Evolutionary conservation across 192 early-diverging fungal genomes (phyloP).

Genomic region (Kappamyces sp.): DNA sequence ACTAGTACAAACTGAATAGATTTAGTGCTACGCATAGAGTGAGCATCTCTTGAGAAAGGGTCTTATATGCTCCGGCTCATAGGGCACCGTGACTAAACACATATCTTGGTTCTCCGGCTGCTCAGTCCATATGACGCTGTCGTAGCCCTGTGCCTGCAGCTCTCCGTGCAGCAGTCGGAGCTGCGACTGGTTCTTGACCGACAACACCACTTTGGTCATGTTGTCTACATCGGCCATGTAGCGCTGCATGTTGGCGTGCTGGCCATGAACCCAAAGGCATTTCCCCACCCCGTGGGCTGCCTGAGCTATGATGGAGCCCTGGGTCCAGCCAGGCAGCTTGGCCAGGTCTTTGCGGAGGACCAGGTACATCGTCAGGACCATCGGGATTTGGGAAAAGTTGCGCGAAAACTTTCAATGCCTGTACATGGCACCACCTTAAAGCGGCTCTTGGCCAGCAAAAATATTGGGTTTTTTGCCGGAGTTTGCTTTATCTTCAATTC

Average conservation of each 20-base stretch:
- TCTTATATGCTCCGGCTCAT: constrained; percentile 9
- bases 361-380: constrained; percentile 63
- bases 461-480: constrained; percentile 16
- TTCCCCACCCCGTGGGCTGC: constrained; percentile 67
- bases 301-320: constrained; percentile 70
- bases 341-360: constrained; percentile 71
- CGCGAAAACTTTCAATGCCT: not conserved
- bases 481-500: constrained; percentile 4
- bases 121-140: constrained; percentile 64
- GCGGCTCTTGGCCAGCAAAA: not conserved
- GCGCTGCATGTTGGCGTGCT: constrained; percentile 51
- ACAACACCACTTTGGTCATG: constrained; percentile 74
- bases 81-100: constrained; percentile 63
- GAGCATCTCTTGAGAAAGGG: constrained; percentile 10
- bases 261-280: constrained; percentile 53
- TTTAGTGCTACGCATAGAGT: not conserved
- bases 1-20: not conserved
- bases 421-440: constrained; percentile 6
- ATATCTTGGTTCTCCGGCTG: constrained; percentile 72
- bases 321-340: constrained; percentile 60
- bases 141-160: constrained; percentile 49
- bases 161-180: constrained; percentile 49
- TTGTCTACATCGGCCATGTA: constrained; percentile 55
- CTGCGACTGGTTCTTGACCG: constrained; percentile 65
- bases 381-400: not conserved